phyloP scores from a whole-genome alignment of 1,139 yeast genomes.

The Keqinozyma sinolaborantium region DNA sequence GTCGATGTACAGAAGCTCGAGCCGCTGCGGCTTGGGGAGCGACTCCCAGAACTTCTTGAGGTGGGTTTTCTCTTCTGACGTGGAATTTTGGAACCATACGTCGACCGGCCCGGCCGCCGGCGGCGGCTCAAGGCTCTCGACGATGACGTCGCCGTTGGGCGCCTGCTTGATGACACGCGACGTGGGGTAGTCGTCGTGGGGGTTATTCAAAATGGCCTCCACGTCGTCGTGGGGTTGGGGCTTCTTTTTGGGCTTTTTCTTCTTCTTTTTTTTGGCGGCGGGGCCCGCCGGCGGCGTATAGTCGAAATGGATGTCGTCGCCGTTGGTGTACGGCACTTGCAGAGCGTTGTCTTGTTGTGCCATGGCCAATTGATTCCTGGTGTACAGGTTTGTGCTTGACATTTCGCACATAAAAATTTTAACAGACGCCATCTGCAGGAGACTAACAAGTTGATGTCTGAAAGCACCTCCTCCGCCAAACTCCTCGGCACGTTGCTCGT shows the following conservation, averaged over 20 bases:
- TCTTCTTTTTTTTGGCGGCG: slow-evolving; percentile 12
- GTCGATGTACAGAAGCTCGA: slow-evolving; percentile 62
- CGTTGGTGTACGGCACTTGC: slow-evolving; percentile 29
- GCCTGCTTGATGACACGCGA: slow-evolving; percentile 71
- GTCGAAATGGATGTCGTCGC: slow-evolving; percentile 61
- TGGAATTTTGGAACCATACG: slow-evolving; percentile 55
- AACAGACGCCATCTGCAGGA: no score
- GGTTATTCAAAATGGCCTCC: slow-evolving; percentile 50
- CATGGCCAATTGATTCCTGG: no score
- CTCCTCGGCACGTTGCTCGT: background rate
- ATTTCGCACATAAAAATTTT: no score
- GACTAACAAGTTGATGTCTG: no score
- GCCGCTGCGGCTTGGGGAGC: slow-evolving; percentile 57
- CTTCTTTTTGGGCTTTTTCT: slow-evolving; percentile 32
- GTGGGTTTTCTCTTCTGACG: slow-evolving; percentile 56
- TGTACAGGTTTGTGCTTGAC: no score
- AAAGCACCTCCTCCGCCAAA: no score
- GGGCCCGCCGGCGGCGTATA: slow-evolving; percentile 18
- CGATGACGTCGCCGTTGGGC: slow-evolving; percentile 71
- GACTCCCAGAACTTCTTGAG: slow-evolving; percentile 70
- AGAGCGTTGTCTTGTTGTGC: no score
- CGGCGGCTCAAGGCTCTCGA: slow-evolving; percentile 44
- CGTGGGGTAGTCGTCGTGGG: slow-evolving; percentile 64
- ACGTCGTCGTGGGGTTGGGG: slow-evolving; percentile 16
- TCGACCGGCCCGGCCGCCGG: slow-evolving; percentile 14